Evolutionary conservation across 2,329 filamentous ascomycete species (phyloP).

Genomic region (Chrysoporthe puriensis): DNA sequence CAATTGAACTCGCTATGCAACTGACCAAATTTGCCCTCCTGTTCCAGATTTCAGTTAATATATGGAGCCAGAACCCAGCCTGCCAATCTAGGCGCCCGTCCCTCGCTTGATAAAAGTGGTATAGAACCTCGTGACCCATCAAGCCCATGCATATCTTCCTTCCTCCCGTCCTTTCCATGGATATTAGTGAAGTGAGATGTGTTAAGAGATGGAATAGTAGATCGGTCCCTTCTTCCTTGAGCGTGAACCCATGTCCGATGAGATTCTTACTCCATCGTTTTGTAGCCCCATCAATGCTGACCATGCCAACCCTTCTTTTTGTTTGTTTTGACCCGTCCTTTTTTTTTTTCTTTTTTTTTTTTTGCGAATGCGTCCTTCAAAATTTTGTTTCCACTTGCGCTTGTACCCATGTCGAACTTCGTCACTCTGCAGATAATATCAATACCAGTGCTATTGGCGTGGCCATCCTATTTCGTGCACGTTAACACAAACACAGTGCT

Average conservation of each 20-base stretch:
- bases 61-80: slow-evolving; percentile 1
- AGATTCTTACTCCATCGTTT: background rate
- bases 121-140: background rate
- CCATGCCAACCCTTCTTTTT: background rate
- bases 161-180: background rate
- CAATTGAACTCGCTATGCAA: slow-evolving; percentile 28
- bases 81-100: background rate
- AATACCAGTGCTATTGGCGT: background rate
- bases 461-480: too few relatives aligned
- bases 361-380: background rate
- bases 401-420: background rate
- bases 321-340: background rate
- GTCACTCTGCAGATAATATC: background rate
- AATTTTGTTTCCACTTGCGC: background rate
- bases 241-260: slow-evolving; percentile 1
- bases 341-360: background rate
- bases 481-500: too few relatives aligned
- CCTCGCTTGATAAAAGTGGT: background rate
- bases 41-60: background rate
- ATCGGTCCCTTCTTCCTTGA: background rate
- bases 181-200: slow-evolving; percentile 3
- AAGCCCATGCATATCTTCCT: background rate
- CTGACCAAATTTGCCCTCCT: slow-evolving; percentile 12
- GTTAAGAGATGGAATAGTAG: background rate
- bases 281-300: background rate